Evolutionary conservation across 805 yeast genomes (phyloP).

Genomic region (Candida nitratophila): DNA sequence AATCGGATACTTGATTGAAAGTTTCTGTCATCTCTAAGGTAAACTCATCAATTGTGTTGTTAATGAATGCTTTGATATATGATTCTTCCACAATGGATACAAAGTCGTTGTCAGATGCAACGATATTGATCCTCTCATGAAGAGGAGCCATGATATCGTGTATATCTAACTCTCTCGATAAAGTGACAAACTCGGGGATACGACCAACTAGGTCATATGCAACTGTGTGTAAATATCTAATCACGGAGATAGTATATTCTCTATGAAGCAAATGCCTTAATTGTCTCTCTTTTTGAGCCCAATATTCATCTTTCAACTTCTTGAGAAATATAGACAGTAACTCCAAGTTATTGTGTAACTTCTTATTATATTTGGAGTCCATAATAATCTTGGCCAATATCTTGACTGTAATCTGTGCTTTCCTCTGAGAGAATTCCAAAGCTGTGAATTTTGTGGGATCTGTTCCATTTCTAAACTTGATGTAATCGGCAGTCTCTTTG

Average conservation of each 20-base stretch:
- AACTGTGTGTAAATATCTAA: slow-evolving; percentile 20
- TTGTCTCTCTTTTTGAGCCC: slow-evolving; percentile 3
- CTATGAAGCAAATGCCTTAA: slow-evolving; percentile 2
- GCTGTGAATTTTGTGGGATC: slow-evolving; percentile 9
- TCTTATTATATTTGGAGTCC: neutral
- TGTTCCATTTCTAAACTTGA: slow-evolving; percentile 16
- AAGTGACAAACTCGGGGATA: slow-evolving; percentile 12
- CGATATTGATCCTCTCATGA: slow-evolving; percentile 17
- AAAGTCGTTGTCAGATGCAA: slow-evolving; percentile 14
- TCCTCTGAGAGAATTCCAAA: slow-evolving; percentile 11
- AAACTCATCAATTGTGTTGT: neutral
- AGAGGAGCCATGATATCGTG: slow-evolving; percentile 14
- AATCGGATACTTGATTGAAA: neutral
- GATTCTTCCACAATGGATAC: slow-evolving; percentile 12
- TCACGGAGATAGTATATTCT: slow-evolving; percentile 12
- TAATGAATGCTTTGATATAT: slow-evolving; percentile 1
- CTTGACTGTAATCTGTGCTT: slow-evolving; percentile 13
- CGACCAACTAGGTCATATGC: slow-evolving; percentile 8
- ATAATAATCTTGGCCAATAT: slow-evolving; percentile 14
- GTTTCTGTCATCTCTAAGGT: neutral
- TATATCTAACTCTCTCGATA: slow-evolving; percentile 14
- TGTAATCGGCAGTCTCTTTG: slow-evolving; percentile 3
- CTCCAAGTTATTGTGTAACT: neutral
- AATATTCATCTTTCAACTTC: slow-evolving; percentile 12
- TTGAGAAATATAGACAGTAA: slow-evolving; percentile 9